Evolutionary conservation across 1,284 basidiomycete genomes (phyloP), one percentile per base, ranked within the genome.

Genomic region (Caloboletus firmus): DNA sequence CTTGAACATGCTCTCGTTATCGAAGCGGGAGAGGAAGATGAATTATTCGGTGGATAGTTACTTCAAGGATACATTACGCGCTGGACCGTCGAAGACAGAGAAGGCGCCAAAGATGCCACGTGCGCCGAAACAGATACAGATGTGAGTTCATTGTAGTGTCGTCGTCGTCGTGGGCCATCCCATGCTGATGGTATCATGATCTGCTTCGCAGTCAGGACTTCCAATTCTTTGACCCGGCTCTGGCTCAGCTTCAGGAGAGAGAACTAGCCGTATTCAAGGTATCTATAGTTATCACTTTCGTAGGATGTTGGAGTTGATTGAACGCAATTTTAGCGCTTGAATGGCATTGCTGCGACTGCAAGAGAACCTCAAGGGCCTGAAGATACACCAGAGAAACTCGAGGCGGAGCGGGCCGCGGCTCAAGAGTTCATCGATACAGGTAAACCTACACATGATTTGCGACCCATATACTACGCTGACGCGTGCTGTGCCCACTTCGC

Each of bases 21-120:
- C 92, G 39, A 99, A 99, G 76, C 85, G 97, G 26, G 96, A 99
- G 73, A 85, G 96, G 51, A 98, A 98, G 75, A 83, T 85, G 51
- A 98, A 98, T 70, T 98, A 99, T 73, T 95, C 91, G 1, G 93
- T 98, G 35, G 92, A 95, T 65, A 87, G 82, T 52, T 95, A 95
- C 72, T 98, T 95, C 80, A 93, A 95, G 72, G 94, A 97, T 70
- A 91, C 91, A 0, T 81, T 98, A 72, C 87, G 90, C 42, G 85
- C 83, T 37, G 84, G 89, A 5, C 83, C 88, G 2, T 81, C 83
- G 26, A 94, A 95, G 72, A 76, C 81, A 1, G 92, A 95, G 58
- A 93, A 95, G 69, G 84, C 81, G 9, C 87, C 91, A 0, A 95
- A 93, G 70, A 74, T 93, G 34, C 90, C 93, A 3, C 80, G 90